phyloP scores from a whole-genome alignment of 2,329 filamentous ascomycete genomes.

The Hirsutella rhossiliensis region DNA sequence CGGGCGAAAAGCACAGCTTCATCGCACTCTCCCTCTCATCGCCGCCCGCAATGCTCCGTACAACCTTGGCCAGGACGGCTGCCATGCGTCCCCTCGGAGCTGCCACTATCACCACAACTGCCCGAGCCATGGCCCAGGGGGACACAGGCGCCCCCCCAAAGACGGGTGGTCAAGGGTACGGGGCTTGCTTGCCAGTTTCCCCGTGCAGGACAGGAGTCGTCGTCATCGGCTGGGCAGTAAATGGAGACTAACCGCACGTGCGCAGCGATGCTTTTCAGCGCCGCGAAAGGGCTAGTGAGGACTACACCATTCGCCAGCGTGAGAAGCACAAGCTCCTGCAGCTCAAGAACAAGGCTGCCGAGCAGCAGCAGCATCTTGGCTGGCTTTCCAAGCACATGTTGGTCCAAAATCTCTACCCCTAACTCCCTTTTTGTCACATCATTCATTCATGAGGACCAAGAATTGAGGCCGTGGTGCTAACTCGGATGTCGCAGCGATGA shows the following conservation, averaged over 20 bases:
- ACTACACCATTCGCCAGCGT: conserved; percentile 71
- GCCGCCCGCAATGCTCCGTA: no score
- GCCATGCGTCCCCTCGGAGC: conserved; percentile 38
- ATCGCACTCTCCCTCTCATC: no score
- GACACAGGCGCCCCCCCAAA: conserved; percentile 53
- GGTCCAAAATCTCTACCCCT: conserved; percentile 20
- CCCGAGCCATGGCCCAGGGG: conserved; percentile 54
- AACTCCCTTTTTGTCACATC: no score
- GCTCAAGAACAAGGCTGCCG: conserved; percentile 59
- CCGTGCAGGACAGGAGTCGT: no score
- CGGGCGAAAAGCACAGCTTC: no score
- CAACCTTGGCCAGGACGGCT: conserved; percentile 44
- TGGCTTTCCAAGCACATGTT: conserved; percentile 82
- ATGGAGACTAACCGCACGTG: conserved; percentile 3
- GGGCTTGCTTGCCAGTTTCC: no score
- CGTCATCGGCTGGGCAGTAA: no score
- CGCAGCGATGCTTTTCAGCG: conserved; percentile 80
- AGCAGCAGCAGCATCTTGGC: conserved; percentile 74
- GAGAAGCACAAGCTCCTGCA: conserved; percentile 81
- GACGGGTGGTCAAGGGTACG: conserved; percentile 38
- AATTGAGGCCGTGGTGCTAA: no score
- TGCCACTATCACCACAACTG: conserved; percentile 51
- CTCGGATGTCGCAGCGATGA: no score
- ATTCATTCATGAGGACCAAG: no score
- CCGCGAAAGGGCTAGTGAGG: conserved; percentile 80